A percentile compares a stretch with the other conserved stretches of the same genome.
Evolutionary conservation across 768 basidiomycete species (phyloP).

Genomic region (Pulveroboletus frians): DNA sequence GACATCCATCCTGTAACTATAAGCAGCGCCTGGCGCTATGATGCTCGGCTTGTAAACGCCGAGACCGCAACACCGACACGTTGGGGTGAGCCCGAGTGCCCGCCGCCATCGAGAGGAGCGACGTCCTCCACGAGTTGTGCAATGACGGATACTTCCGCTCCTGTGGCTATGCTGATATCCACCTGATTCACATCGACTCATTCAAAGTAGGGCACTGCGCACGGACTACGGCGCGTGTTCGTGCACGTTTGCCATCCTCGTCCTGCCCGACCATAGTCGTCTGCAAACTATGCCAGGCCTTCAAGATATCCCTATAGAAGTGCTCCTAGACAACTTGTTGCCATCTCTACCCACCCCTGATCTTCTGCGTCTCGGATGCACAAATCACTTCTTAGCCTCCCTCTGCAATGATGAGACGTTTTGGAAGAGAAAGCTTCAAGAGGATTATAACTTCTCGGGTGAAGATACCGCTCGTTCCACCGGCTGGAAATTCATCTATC

Average conservation of each 20-base stretch:
- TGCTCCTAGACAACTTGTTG: conserved; percentile 71
- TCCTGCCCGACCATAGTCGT: neutral
- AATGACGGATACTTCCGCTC: neutral
- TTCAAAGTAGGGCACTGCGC: conserved; percentile 5
- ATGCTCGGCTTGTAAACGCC: no score
- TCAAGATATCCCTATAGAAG: conserved; percentile 62
- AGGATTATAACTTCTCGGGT: conserved; percentile 77
- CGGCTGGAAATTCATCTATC: conserved; percentile 81
- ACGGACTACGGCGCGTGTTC: neutral
- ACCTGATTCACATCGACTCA: conserved; percentile 6
- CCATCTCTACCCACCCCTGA: conserved; percentile 50
- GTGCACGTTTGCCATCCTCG: neutral
- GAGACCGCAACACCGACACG: neutral
- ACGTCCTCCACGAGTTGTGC: no score
- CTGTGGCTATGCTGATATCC: conserved; percentile 24
- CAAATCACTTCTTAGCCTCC: conserved; percentile 58
- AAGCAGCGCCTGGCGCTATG: neutral
- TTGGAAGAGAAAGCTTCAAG: conserved; percentile 65
- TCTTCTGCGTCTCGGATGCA: conserved; percentile 53
- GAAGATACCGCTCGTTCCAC: conserved; percentile 64
- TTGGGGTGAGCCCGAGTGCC: neutral
- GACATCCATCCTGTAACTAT: neutral
- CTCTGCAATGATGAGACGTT: conserved; percentile 68
- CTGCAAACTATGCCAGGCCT: conserved; percentile 34
- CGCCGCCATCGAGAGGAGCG: no score